Percentiles rank a stretch among this genome's conserved stretches.
Evolutionary conservation across 805 yeast genomes (phyloP).

Genomic region (Kurtzmaniella fragi): DNA sequence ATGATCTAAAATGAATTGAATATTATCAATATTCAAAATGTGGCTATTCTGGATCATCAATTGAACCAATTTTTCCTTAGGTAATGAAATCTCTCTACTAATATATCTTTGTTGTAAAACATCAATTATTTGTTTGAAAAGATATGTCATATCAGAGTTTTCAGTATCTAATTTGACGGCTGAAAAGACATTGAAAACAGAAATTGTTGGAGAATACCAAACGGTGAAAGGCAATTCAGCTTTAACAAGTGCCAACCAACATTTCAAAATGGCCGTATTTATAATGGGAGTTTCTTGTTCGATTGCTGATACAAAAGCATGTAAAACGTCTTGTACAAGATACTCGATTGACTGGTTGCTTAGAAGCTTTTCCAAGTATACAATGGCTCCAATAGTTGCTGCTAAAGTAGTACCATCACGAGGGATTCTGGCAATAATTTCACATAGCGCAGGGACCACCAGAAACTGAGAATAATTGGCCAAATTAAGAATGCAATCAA

Average conservation of each 20-base stretch:
- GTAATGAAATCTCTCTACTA: slow-evolving; percentile 30
- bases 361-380: slow-evolving; percentile 9
- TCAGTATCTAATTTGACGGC: slow-evolving; percentile 10
- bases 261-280: slow-evolving; percentile 35
- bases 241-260: slow-evolving; percentile 7
- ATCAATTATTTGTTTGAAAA: slow-evolving; percentile 30
- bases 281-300: slow-evolving; percentile 32
- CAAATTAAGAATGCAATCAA: slow-evolving; percentile 29
- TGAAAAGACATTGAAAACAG: slow-evolving; percentile 37
- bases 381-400: slow-evolving; percentile 10
- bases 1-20: slow-evolving; percentile 41
- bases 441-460: slow-evolving; percentile 14
- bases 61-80: slow-evolving; percentile 35
- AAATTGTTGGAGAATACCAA: slow-evolving; percentile 36
- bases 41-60: slow-evolving; percentile 36
- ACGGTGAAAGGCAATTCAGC: slow-evolving; percentile 27
- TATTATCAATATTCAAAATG: slow-evolving; percentile 30
- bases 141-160: slow-evolving; percentile 19
- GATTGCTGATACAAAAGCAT: slow-evolving; percentile 25
- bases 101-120: slow-evolving; percentile 27
- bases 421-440: slow-evolving; percentile 9
- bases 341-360: not conserved
- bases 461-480: slow-evolving; percentile 20
- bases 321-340: slow-evolving; percentile 17
- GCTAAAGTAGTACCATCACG: not conserved